These are phyloP conservation scores for Cetraspora pellucida DNA, from an alignment of 192 early-diverging fungal species.

Conservation along the genomic window DNA sequence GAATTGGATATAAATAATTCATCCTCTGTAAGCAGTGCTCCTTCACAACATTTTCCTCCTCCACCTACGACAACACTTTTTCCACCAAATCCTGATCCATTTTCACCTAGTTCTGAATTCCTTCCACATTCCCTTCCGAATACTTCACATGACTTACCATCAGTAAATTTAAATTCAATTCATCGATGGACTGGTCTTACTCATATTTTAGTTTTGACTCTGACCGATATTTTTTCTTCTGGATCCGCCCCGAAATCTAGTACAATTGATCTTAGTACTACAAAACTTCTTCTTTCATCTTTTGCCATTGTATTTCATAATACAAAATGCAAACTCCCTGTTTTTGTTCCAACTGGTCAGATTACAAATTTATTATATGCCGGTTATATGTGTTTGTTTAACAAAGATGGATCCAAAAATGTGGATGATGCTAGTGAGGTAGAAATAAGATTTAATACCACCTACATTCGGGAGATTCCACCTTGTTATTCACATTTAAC, in stretches of 20 bases:
- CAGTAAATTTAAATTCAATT: conserved; percentile 54
- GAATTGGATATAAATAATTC: conserved; percentile 45
- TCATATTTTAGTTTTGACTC: conserved; percentile 57
- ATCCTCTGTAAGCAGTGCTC: conserved; percentile 33
- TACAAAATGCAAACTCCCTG: conserved; percentile 64
- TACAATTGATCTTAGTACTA: conserved; percentile 60
- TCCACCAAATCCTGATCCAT: conserved; percentile 34
- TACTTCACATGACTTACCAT: background rate
- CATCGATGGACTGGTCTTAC: conserved; percentile 71
- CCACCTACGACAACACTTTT: background rate
- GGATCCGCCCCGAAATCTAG: conserved; percentile 40
- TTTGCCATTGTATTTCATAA: conserved; percentile 70
- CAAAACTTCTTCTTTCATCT: conserved; percentile 66
- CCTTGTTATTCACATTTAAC: conserved; percentile 41
- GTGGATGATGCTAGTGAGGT: conserved; percentile 42
- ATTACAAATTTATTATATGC: conserved; percentile 36
- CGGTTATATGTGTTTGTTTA: conserved; percentile 22
- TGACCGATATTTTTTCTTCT: conserved; percentile 31
- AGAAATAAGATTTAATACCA: conserved; percentile 43
- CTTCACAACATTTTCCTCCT: conserved; percentile 32
- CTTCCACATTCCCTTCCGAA: conserved; percentile 35
- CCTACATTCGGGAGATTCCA: conserved; percentile 40
- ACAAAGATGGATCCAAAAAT: conserved; percentile 31
- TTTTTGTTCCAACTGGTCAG: conserved; percentile 59
- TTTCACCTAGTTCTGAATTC: conserved; percentile 48